Evolutionary conservation across 495 filamentous ascomycete genomes (phyloP).

Genomic region (Tuber calosporum): DNA sequence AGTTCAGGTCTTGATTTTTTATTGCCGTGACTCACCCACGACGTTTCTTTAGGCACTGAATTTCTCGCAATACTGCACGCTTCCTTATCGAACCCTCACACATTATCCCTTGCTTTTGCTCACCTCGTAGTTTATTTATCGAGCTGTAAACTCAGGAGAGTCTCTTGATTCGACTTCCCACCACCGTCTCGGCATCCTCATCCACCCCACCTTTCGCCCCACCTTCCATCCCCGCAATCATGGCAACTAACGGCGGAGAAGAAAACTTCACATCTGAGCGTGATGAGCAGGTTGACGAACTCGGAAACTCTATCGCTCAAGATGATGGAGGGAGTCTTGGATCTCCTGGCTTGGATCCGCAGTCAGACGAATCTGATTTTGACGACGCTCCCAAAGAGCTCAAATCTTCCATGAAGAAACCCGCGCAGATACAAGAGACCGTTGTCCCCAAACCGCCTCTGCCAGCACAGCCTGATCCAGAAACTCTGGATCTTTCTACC

Average conservation of each 20-base stretch:
- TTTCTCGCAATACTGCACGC: not conserved
- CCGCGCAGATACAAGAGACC: conserved; percentile 46
- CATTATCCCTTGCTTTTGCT: not conserved
- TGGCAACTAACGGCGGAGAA: conserved; percentile 57
- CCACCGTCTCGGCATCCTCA: not conserved
- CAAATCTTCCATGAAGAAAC: conserved; percentile 64
- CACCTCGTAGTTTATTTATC: not conserved
- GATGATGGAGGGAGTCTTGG: conserved; percentile 56
- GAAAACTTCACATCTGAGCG: conserved; percentile 44
- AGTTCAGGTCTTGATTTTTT: not conserved
- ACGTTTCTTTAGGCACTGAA: not conserved
- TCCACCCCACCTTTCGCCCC: not conserved
- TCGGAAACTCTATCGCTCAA: conserved; percentile 44
- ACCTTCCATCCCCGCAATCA: conserved; percentile 44
- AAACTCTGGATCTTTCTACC: conserved; percentile 66
- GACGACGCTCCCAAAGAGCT: conserved; percentile 50
- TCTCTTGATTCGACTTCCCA: not conserved
- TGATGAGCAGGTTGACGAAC: conserved; percentile 1
- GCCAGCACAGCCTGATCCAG: conserved; percentile 84
- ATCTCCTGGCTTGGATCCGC: conserved; percentile 51
- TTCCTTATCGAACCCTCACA: not conserved
- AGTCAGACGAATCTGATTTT: conserved; percentile 50
- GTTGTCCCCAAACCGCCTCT: conserved; percentile 56
- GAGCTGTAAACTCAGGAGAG: not conserved
- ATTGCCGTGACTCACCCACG: not conserved